Evolutionary conservation across 106 monocot genomes (phyloP).

Genomic region (Xerophyta viscosa): DNA sequence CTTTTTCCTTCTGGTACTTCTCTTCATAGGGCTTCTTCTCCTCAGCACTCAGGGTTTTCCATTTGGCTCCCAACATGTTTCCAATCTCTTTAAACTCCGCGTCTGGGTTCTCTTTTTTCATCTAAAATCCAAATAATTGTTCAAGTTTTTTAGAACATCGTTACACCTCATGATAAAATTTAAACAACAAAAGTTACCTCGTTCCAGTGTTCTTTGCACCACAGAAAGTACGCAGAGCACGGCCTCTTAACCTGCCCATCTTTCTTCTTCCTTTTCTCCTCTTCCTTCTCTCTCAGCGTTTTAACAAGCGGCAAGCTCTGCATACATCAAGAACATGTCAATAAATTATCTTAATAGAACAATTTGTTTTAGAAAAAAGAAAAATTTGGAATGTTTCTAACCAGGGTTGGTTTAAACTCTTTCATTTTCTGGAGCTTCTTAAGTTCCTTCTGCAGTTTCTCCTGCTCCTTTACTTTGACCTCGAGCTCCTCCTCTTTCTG

Average conservation of each 20-base stretch:
- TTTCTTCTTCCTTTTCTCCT: slow-evolving; percentile 54
- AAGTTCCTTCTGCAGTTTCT: slow-evolving; percentile 69
- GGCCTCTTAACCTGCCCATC: slow-evolving; percentile 55
- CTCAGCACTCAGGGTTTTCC: slow-evolving; percentile 68
- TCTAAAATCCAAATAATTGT: slow-evolving; percentile 16
- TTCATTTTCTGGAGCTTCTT: slow-evolving; percentile 74
- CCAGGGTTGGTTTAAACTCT: slow-evolving; percentile 90
- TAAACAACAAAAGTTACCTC: no score
- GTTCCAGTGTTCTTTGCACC: slow-evolving; percentile 85
- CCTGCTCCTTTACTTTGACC: slow-evolving; percentile 41
- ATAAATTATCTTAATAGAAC: no score
- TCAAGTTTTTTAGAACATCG: background rate
- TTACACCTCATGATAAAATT: no score
- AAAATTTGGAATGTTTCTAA: background rate
- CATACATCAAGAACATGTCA: background rate
- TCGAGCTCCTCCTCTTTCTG: slow-evolving; percentile 63
- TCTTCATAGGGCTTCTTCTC: slow-evolving; percentile 86
- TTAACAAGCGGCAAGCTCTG: slow-evolving; percentile 61
- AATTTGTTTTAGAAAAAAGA: no score
- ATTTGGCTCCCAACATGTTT: slow-evolving; percentile 53
- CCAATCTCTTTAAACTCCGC: slow-evolving; percentile 67
- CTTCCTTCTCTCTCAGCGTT: slow-evolving; percentile 58
- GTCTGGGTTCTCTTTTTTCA: slow-evolving; percentile 65
- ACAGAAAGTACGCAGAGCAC: slow-evolving; percentile 53
- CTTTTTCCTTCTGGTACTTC: slow-evolving; percentile 73